Percentiles rank a stretch among this genome's conserved stretches.
Conservation (phyloP, 805 yeast species). For the Teunomyces cretensis region DNA sequence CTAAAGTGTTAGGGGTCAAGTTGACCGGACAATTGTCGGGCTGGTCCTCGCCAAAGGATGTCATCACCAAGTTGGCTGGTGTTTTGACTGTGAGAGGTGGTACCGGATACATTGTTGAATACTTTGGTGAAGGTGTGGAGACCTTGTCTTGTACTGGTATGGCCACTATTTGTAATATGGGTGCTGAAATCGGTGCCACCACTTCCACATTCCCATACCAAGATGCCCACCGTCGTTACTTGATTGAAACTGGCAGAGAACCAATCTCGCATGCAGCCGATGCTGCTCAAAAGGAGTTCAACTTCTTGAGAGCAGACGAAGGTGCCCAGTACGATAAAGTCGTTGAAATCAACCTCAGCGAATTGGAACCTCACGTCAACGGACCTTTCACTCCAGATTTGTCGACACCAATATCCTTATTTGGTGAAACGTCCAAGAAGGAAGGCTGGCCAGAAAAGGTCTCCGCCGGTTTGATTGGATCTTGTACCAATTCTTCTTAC, state of each 20-base stretch:
- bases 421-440: constrained; percentile 78
- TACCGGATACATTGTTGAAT: constrained; percentile 94
- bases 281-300: constrained; percentile 56
- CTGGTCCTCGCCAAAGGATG: constrained; percentile 97
- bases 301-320: constrained; percentile 79
- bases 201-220: constrained; percentile 97
- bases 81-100: constrained; percentile 96
- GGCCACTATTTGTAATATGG: constrained; percentile 99
- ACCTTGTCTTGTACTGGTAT: constrained; percentile 95
- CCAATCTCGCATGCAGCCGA: constrained; percentile 81
- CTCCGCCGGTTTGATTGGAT: constrained; percentile 94
- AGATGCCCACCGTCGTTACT: constrained; percentile 85
- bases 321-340: constrained; percentile 93
- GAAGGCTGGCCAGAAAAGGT: constrained; percentile 93
- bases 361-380: constrained; percentile 92
- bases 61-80: constrained; percentile 91
- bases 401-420: constrained; percentile 89
- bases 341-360: constrained; percentile 83
- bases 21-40: constrained; percentile 89
- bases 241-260: constrained; percentile 81
- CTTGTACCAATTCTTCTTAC: constrained; percentile 97
- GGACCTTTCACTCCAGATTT: constrained; percentile 99
- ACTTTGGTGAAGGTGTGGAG: constrained; percentile 93
- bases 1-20: constrained; percentile 92
- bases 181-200: constrained; percentile 99